phyloP scores from a whole-genome alignment of 352 stramenopile genomes.

The Phytophthora pistaciae region DNA sequence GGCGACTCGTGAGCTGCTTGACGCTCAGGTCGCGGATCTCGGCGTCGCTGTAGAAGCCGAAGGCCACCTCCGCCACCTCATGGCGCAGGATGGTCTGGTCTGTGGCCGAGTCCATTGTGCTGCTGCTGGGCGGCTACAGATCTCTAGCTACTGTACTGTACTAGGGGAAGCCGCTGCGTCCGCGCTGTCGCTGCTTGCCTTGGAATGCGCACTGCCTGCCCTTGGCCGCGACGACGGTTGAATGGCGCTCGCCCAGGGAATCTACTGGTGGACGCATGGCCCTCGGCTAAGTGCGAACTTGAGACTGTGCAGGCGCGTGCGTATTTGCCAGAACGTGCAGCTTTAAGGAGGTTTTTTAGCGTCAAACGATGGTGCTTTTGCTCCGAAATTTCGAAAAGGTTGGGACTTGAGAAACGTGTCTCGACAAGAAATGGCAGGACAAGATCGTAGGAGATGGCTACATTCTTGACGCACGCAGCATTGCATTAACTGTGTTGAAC shows the following conservation, averaged over 20 bases:
- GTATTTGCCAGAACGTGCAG: neutral
- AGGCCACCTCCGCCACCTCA: constrained; percentile 92
- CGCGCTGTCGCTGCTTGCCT: constrained; percentile 12
- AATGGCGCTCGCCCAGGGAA: constrained; percentile 20
- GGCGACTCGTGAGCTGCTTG: constrained; percentile 96
- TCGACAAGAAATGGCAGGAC: neutral
- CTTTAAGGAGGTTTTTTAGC: neutral
- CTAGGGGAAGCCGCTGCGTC: neutral
- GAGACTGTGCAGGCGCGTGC: neutral
- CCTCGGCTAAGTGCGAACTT: neutral
- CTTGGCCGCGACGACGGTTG: constrained; percentile 1
- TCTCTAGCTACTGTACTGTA: neutral
- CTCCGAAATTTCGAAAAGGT: neutral
- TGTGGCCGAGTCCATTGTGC: constrained; percentile 83
- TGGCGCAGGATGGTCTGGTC: constrained; percentile 93
- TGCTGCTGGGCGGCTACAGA: neutral
- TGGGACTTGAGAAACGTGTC: neutral
- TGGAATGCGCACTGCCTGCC: constrained; percentile 29
- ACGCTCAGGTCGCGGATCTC: constrained; percentile 97
- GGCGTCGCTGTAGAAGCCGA: constrained; percentile 98
- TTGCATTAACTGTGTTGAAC: neutral
- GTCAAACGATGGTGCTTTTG: neutral
- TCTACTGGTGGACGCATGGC: constrained; percentile 39
- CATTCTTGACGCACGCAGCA: constrained; percentile 8
- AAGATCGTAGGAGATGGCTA: constrained; percentile 28